A percentile compares a stretch with the other conserved stretches of the same genome.
phyloP scores from a whole-genome alignment of 768 basidiomycete species.

The Hygrocybe coccinea region DNA sequence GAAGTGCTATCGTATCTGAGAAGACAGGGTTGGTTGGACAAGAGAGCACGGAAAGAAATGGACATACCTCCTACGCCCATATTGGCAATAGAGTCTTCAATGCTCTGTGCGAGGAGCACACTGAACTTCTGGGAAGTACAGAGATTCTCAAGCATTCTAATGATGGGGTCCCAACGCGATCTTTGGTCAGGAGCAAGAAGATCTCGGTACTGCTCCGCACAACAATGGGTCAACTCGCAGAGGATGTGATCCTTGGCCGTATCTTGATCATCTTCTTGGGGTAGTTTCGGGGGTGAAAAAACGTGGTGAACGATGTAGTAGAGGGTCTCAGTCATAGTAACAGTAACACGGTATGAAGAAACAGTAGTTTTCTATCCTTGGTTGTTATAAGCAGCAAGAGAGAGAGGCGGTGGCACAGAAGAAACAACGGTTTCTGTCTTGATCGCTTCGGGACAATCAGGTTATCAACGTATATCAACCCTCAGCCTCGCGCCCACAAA shows the following conservation, averaged over 20 bases:
- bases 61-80: constrained; percentile 19
- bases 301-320: constrained; percentile 40
- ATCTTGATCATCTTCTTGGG: constrained; percentile 32
- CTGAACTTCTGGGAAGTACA: constrained; percentile 2
- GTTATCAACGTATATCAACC: too few species aligned
- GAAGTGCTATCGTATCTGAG: constrained; percentile 35
- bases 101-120: constrained; percentile 1
- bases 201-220: constrained; percentile 16
- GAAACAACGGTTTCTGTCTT: too few species aligned
- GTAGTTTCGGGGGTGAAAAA: constrained; percentile 40
- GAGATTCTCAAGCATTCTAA: constrained; percentile 28
- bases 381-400: too few species aligned
- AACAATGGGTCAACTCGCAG: constrained; percentile 15
- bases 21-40: background rate
- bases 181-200: constrained; percentile 8
- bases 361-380: too few species aligned
- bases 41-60: background rate
- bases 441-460: too few species aligned
- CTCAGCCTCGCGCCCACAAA: too few species aligned
- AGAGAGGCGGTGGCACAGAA: too few species aligned
- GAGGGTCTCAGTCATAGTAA: background rate
- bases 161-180: constrained; percentile 27
- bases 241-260: constrained; percentile 24
- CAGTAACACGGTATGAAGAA: too few species aligned
- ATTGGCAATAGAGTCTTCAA: constrained; percentile 15